Evolutionary conservation across 768 basidiomycete species (phyloP), one percentile per base, ranked within the genome.

Genomic region (Collybiopsis confluens): DNA sequence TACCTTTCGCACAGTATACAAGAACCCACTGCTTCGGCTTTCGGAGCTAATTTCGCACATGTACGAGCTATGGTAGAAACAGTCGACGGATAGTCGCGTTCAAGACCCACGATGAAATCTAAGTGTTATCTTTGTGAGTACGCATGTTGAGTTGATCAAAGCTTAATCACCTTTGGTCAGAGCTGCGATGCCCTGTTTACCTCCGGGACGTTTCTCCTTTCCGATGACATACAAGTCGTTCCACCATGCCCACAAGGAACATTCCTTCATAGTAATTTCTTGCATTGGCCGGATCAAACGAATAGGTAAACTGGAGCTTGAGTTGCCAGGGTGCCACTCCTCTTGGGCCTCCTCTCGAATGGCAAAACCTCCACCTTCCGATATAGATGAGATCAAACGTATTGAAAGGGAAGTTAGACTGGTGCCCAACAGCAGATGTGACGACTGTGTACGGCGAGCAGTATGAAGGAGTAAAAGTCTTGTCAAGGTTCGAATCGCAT

Each of bases 21-120:
- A 6, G 59, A 62, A 0, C 71, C 73, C 7, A 67, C 67, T 0
- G 81, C 69, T 2, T 68, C 72, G 4, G 33, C 70, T 64, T 87
- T 91, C 0, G 91, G 82, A 8, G 82, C 76, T 24, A 93, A 68
- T 67, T 93, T 93, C 4, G 77, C 83, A 61, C 88, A 90, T 1
- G 91, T 92, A 33, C 87, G 80, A 21, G 83, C 83, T 46, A 93
- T 88, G 0, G 91, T 83, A 7, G 89, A 91, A 10, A 92, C 91
- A 0, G 91, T 93, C 0, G 90, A 90, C 3, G 91, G 91, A 64
- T 87, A 93, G 64, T 92, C 85, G 47, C 77, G 81, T 67, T 93
- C 91, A 26, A 93, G 64, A 2, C 89, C 85, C 18, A 86, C 68
- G 54, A 93, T 88, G 60, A 92, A 93, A 64, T 85, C 91, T 91